Percentiles rank a stretch among this genome's conserved stretches.
Evolutionary conservation across 805 yeast genomes (phyloP).

Genomic region (Monosporozyma unispora): DNA sequence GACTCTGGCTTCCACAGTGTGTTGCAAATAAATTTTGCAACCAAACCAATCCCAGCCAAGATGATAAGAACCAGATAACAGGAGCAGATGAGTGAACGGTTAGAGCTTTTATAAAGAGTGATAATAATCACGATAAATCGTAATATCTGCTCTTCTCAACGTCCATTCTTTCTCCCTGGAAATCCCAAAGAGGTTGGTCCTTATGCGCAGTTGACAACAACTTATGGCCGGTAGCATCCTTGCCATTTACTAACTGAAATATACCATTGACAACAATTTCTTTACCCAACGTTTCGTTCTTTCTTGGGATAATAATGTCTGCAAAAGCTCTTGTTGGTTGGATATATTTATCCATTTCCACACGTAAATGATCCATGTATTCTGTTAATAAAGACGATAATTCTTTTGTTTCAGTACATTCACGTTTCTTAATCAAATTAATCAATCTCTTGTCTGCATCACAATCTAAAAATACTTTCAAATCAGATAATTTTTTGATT

Average conservation of each 20-base stretch:
- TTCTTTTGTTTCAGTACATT: constrained; percentile 10
- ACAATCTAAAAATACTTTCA: constrained; percentile 70
- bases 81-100: no score
- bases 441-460: constrained; percentile 80
- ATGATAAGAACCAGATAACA: background rate
- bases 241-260: constrained; percentile 19
- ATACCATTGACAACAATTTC: constrained; percentile 28
- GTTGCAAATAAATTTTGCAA: no score
- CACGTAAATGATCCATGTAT: constrained; percentile 24
- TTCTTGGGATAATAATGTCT: constrained; percentile 27
- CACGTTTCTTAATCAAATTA: constrained; percentile 48
- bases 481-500: constrained; percentile 45
- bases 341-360: constrained; percentile 25
- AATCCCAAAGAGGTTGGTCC: constrained; percentile 19
- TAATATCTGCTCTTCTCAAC: constrained; percentile 26
- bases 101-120: no score
- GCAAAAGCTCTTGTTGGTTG: constrained; percentile 26
- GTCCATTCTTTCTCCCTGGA: constrained; percentile 25
- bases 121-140: constrained; percentile 16
- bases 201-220: background rate
- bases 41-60: no score
- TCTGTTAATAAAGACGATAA: constrained; percentile 19
- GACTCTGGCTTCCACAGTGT: background rate
- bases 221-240: constrained; percentile 11
- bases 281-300: constrained; percentile 21